Percentiles rank a stretch among this genome's conserved stretches.
Conservation (phyloP, 2,329 filamentous ascomycete genomes). For the Trichoderma koningiopsis region DNA sequence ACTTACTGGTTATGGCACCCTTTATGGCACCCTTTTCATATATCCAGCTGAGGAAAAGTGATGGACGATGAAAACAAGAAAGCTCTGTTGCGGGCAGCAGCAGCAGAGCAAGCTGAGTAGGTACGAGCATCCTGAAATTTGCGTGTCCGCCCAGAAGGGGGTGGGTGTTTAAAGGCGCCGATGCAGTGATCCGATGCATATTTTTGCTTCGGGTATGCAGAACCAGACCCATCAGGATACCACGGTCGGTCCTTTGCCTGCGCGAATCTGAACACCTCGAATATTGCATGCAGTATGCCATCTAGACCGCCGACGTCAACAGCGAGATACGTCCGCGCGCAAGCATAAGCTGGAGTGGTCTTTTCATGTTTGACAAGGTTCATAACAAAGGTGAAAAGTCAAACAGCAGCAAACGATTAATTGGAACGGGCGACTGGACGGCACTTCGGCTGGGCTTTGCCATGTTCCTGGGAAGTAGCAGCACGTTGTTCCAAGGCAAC, state of each 20-base stretch:
- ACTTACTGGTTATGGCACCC: background rate
- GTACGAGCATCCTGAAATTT: slow-evolving; percentile 13
- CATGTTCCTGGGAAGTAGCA: slow-evolving; percentile 36
- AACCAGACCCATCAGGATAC: slow-evolving; percentile 24
- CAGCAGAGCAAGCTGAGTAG: slow-evolving; percentile 8
- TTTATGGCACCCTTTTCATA: background rate
- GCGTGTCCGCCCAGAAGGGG: slow-evolving; percentile 16
- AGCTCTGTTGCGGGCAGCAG: background rate
- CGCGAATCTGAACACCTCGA: slow-evolving; percentile 1
- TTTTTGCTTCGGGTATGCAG: slow-evolving; percentile 20
- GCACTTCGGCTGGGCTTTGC: slow-evolving; percentile 47
- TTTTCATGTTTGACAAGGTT: slow-evolving; percentile 17
- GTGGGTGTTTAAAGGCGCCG: slow-evolving; percentile 16
- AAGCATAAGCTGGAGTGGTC: slow-evolving; percentile 16
- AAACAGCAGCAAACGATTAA: background rate
- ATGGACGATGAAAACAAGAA: background rate
- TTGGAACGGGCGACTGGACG: slow-evolving; percentile 24
- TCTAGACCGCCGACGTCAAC: slow-evolving; percentile 19
- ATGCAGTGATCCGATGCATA: slow-evolving; percentile 28
- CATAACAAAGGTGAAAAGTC: slow-evolving; percentile 17
- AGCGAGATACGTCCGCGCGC: slow-evolving; percentile 8
- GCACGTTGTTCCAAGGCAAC: slow-evolving; percentile 49
- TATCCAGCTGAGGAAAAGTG: background rate
- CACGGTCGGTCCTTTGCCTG: slow-evolving; percentile 12
- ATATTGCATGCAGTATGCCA: background rate